Conservation (phyloP, 768 basidiomycete species). For the Russula emetica region DNA sequence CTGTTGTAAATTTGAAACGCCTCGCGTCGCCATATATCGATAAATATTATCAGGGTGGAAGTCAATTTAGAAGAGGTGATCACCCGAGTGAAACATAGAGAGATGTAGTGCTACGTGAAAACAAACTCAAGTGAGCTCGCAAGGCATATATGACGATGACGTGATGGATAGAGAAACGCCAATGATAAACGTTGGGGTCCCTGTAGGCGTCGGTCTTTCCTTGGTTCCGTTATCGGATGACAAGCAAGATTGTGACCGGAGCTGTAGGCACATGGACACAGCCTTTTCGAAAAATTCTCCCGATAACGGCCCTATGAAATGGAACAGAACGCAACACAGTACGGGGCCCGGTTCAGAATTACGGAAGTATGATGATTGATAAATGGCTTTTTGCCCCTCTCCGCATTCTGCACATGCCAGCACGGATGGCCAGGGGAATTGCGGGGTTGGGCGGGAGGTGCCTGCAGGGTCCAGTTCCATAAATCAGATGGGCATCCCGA, state of each 20-base stretch:
- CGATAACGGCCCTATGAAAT: not conserved
- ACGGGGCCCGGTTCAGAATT: not conserved
- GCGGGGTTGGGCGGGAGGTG: not conserved
- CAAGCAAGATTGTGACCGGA: not conserved
- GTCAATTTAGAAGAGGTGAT: not conserved
- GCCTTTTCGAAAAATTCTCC: not conserved
- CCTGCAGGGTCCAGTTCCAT: constrained; percentile 9
- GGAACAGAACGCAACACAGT: not conserved
- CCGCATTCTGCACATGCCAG: not conserved
- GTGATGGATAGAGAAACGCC: not conserved
- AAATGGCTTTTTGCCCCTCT: not conserved
- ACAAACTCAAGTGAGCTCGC: not conserved
- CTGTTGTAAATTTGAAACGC: not conserved
- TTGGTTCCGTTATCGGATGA: not conserved
- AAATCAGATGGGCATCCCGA: not conserved
- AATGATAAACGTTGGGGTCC: not conserved
- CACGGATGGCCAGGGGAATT: not conserved
- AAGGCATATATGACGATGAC: not conserved
- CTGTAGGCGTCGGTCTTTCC: not conserved
- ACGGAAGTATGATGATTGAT: not conserved
- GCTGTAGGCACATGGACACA: not conserved
- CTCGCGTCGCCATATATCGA: not conserved
- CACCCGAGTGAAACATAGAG: not conserved
- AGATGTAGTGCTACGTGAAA: not conserved
- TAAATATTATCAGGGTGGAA: not conserved